Base-by-base conservation (phyloP, 176 grass and related monocot species). In the Triticum turgidum region DNA sequence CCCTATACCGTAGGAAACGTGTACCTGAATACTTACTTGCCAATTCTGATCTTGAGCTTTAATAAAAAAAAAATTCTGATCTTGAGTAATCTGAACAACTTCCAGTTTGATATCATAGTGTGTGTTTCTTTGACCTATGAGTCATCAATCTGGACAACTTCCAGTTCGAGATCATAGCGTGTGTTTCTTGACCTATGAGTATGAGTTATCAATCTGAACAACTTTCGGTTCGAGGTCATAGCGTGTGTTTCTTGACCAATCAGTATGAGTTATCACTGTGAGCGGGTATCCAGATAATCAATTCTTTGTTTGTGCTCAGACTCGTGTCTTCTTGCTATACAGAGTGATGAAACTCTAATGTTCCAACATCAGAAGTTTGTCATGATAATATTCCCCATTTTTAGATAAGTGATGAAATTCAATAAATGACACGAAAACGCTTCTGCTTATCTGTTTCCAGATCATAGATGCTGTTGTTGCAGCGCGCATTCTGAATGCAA, bases 391-490 rank as follows among this genome's bases (percentile, higher is more conserved):
- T 65, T 1, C 4, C 63, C 21, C 11, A 3, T 66, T 61, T 42
- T 37, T 3, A 22, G 56, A 47, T 12, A 21, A 21, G 18, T 20
- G 18, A 59, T 59, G 56, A 59, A 21, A 21, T 10, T 17, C 15
- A 20, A 11, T 90, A 58, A 49, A 44, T 88, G 61, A 81, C 2
- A 11, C 2, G 4, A 32, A 71, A 42, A 15, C 33, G 61, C 29
- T 75, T 21, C 76, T 77, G 13, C 24, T 82, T 75, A 38, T 86
- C 52, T 85, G 18, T 80, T 93, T 89, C 39, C 92, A 99, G 97
- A 99, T 99, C 84, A 94, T 92, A 86, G 97, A 99, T 91, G 97
- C 85, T 83, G 94, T 99, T 85, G 89, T 99, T 65, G 94, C 92
- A 71, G 94, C 97, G 41, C 89, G 90, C 33, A 92, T 99, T 70